phyloP scores from a whole-genome alignment of 2,329 filamentous ascomycete genomes.

The Corinectria fuckeliana region DNA sequence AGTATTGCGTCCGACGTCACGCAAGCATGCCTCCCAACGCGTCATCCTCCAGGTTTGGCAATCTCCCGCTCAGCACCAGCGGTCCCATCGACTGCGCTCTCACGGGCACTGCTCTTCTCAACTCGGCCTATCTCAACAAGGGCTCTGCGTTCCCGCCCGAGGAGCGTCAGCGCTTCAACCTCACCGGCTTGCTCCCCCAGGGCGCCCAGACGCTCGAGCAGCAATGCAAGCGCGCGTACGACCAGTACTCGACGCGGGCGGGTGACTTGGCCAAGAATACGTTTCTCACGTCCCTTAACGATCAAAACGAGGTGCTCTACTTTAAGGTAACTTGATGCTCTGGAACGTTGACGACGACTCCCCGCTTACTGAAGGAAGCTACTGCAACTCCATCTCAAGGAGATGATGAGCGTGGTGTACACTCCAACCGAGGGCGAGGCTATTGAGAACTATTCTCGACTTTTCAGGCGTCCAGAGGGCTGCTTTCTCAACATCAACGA shows the following conservation, averaged over 20 bases:
- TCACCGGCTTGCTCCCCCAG: conserved; percentile 75
- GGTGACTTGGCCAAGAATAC: conserved; percentile 83
- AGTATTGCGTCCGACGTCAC: background rate
- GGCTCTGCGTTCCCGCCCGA: conserved; percentile 76
- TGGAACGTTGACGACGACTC: conserved; percentile 22
- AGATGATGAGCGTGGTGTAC: conserved; percentile 92
- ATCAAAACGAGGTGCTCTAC: conserved; percentile 85
- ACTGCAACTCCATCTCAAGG: conserved; percentile 77
- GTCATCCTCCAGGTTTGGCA: conserved; percentile 35
- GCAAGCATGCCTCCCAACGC: conserved; percentile 19
- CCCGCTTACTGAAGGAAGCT: conserved; percentile 54
- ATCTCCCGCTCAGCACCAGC: conserved; percentile 45
- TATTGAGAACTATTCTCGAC: conserved; percentile 80
- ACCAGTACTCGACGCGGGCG: conserved; percentile 71
- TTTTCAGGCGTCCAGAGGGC: conserved; percentile 81
- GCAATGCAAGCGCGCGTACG: conserved; percentile 78
- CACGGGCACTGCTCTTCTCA: conserved; percentile 44
- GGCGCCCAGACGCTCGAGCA: conserved; percentile 77
- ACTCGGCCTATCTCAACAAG: conserved; percentile 69
- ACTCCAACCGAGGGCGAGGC: conserved; percentile 90
- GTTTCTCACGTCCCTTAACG: conserved; percentile 83
- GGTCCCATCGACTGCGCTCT: conserved; percentile 47
- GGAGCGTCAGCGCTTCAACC: conserved; percentile 73
- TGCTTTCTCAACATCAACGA: conserved; percentile 81
- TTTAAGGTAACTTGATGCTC: conserved; percentile 61